Evolutionary conservation across 225 moss, liverwort and hornwort species (phyloP), one percentile per base, ranked within the genome.

Genomic region (Ulota crispa): DNA sequence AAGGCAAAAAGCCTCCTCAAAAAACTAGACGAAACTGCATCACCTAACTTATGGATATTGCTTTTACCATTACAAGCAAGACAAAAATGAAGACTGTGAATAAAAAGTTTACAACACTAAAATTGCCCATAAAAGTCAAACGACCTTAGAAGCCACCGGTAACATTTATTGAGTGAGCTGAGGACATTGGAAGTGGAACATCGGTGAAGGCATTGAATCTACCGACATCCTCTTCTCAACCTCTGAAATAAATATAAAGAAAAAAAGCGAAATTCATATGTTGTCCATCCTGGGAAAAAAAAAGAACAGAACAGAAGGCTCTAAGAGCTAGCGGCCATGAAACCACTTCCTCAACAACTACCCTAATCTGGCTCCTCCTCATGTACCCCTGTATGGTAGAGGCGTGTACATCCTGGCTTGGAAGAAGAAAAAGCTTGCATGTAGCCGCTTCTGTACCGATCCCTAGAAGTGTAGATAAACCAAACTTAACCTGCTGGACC

Each of bases 231-330:
- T 9, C 23, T 59, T 83, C 73, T 50, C 50, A 34, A 60, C 84
- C 84, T 64, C 79, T 69, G 62, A 80, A 84, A 80, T 50, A 23
- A 75, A 84, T 80, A 80, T 37, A 67, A 78, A 52, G 32, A 23
- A 56, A 16, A 18, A 18, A 39, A 65, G 23, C 30, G 56, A 31
- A 20, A 72, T 70, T 43, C 24, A 20, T 41, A 7, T 23, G 24
- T 83, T 64, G 56, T 56, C 64, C 56, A 28, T 18, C 39, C 62
- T 34, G 11, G 23, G 23, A 26, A 45, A 50, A 34, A 16, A 63
- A n/a, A 60, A 52, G 71, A 64, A 8, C 8, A 64, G 70, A 63
- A 7, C 5, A 65, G 37, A n/a, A 4, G 16, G 4, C 68, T 56
- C 78, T 73, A n/a, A 45, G 55, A 72, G 54, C 39, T 39, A 39